Evolutionary conservation across 1,284 basidiomycete species (phyloP).

Genomic region (Pseudozyma hubeiensis): DNA sequence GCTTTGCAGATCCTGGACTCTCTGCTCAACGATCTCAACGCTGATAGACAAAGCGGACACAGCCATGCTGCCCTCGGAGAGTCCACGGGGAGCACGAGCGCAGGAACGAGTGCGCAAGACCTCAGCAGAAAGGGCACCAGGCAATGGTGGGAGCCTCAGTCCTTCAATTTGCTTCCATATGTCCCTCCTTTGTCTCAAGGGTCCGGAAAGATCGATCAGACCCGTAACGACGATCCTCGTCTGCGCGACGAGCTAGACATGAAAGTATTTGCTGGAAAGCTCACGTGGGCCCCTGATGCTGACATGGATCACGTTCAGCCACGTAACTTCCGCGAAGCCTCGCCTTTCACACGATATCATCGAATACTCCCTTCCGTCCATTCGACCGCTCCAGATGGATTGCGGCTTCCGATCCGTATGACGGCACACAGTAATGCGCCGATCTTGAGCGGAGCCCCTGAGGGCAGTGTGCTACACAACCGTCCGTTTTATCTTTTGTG

Average conservation of each 20-base stretch:
- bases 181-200: not conserved
- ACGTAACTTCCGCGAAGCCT: not conserved
- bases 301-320: not conserved
- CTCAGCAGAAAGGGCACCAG: not conserved
- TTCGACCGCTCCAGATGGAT: too few species aligned
- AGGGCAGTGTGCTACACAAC: too few species aligned
- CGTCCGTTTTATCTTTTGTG: too few species aligned
- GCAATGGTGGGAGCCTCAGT: not conserved
- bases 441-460: too few species aligned
- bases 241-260: not conserved
- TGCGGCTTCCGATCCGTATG: too few species aligned
- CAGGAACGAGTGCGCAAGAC: too few species aligned
- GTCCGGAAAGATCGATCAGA: too few species aligned
- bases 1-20: not conserved
- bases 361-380: not conserved
- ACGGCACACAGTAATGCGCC: too few species aligned
- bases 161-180: not conserved
- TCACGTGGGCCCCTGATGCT: constrained; percentile 3
- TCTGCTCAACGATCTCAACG: not conserved
- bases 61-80: not conserved
- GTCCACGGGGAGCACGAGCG: too few species aligned
- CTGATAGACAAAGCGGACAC: not conserved
- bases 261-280: not conserved
- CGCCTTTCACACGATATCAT: not conserved
- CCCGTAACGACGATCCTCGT: not conserved